Evolutionary conservation across 148 eudicot species (phyloP).

Genomic region (Camellia lanceoleosa): DNA sequence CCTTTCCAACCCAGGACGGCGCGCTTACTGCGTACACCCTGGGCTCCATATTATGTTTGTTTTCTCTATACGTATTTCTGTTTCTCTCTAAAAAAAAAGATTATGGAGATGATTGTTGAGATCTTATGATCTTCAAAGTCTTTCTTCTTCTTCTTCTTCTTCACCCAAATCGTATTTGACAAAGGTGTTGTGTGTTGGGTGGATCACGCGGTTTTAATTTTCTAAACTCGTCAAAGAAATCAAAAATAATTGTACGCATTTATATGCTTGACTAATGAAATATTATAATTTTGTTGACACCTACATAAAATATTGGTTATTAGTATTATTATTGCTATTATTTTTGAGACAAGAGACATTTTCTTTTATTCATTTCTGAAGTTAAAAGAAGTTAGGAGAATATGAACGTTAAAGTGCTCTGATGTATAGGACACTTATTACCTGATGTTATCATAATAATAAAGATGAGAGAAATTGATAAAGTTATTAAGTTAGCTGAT

Average conservation of each 20-base stretch:
- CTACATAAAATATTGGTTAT: too few species aligned
- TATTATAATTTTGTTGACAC: too few species aligned
- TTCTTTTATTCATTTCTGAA: too few species aligned
- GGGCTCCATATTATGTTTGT: too few species aligned
- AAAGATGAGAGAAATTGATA: too few species aligned
- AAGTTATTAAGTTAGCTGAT: too few species aligned
- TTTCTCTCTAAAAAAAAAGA: background rate
- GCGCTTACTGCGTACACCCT: constrained; percentile 2
- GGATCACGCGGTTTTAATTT: constrained; percentile 1
- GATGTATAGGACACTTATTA: too few species aligned
- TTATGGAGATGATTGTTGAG: background rate
- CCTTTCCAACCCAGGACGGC: constrained; percentile 2
- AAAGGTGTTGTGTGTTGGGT: background rate
- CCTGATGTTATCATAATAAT: too few species aligned
- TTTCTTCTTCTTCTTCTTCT: background rate
- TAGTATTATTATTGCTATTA: too few species aligned
- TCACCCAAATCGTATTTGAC: background rate
- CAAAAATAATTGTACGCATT: background rate
- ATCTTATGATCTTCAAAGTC: background rate
- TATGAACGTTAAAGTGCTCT: too few species aligned
- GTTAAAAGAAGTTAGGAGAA: too few species aligned
- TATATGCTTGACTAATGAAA: background rate
- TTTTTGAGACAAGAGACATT: accelerated
- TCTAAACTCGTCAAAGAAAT: too few species aligned
- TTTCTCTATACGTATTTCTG: background rate